Percentiles rank a stretch among this genome's conserved stretches.
Conservation (phyloP, 208 protist species). For the Crithidia expoeki region DNA sequence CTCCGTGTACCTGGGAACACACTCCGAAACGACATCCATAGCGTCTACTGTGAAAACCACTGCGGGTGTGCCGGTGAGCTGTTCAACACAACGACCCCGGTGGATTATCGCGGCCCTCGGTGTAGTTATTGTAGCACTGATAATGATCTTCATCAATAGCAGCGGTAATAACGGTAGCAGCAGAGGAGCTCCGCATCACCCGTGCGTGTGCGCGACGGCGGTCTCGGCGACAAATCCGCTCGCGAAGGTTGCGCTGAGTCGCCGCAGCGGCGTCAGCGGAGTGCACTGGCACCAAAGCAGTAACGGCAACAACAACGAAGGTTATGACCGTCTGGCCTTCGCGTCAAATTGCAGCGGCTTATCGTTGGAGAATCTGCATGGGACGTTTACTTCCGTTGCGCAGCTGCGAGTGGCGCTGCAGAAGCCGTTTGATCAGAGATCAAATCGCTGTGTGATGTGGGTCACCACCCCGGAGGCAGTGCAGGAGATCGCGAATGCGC, state of each 20-base stretch:
- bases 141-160: background rate
- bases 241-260: slow-evolving; percentile 29
- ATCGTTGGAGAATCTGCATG: slow-evolving; percentile 10
- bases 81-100: no score
- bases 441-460: slow-evolving; percentile 56
- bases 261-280: slow-evolving; percentile 38
- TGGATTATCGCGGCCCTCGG: background rate
- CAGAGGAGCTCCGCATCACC: slow-evolving; percentile 8
- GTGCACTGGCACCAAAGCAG: slow-evolving; percentile 32
- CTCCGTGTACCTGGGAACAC: background rate
- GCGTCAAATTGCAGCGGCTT: slow-evolving; percentile 10
- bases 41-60: background rate
- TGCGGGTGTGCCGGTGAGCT: no score
- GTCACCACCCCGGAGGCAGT: slow-evolving; percentile 41
- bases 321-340: slow-evolving; percentile 16
- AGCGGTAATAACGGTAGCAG: background rate
- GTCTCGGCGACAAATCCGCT: slow-evolving; percentile 20
- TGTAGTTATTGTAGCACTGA: background rate
- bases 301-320: background rate
- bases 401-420: slow-evolving; percentile 35
- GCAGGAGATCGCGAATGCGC: slow-evolving; percentile 37
- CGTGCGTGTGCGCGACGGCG: slow-evolving; percentile 22
- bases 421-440: slow-evolving; percentile 14
- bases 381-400: slow-evolving; percentile 15
- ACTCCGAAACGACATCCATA: background rate